Percentiles rank a stretch among this genome's conserved stretches.
Conservation (phyloP, 163 green algal genomes). For the Volvox carteri region DNA sequence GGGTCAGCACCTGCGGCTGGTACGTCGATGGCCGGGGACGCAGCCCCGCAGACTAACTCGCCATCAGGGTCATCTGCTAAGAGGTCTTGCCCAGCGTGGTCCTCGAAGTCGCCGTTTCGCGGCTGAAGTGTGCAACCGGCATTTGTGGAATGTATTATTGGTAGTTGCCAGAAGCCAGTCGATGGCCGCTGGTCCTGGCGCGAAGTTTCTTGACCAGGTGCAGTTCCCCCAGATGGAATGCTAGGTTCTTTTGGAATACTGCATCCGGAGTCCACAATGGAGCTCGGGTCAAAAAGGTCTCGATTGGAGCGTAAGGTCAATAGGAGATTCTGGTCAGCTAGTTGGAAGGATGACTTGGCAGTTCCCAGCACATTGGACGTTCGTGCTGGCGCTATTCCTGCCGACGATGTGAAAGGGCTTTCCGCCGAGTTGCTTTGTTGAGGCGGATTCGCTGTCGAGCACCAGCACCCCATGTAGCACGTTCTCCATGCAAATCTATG, state of each 20-base stretch:
- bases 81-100: neutral
- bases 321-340: neutral
- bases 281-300: conserved; percentile 13
- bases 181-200: neutral
- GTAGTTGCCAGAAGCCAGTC: neutral
- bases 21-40: neutral
- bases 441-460: conserved; percentile 4
- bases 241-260: neutral
- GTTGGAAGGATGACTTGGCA: conserved; percentile 16
- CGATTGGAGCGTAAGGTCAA: neutral
- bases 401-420: neutral
- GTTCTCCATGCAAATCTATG: neutral
- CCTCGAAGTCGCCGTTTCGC: neutral
- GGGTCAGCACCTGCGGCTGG: neutral
- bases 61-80: neutral
- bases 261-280: neutral
- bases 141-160: neutral
- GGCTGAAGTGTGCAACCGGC: neutral
- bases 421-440: neutral
- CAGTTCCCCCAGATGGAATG: neutral
- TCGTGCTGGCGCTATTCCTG: neutral
- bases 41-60: neutral
- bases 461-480: conserved; percentile 18
- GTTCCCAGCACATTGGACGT: neutral
- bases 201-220: neutral